Base-by-base conservation (phyloP, 1,284 basidiomycete species). In the Puccinia sorghi region DNA sequence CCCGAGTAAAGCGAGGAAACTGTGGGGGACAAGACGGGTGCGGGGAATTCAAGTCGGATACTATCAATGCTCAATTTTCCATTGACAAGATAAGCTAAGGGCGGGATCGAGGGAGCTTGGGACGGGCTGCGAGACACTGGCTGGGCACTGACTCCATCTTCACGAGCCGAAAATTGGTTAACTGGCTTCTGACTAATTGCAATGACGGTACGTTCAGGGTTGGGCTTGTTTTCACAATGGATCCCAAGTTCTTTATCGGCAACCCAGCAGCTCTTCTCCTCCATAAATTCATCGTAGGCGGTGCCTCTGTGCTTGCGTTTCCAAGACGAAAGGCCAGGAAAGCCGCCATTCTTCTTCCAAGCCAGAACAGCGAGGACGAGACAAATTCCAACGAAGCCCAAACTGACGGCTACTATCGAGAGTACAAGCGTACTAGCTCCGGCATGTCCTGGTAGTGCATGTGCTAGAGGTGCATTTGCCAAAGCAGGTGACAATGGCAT, bases 221-320 rank as follows among this genome's bases (percentile, higher is more conserved):
- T 56, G 2, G 37, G 66, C 63, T 39, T 77, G 63, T 43, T 67
- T 54, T 48, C 52, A 27, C 52, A 54, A 72, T 57, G 54, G 7
- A 72, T 56, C n/a, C 32, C 41, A 7, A 70, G 37, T 37, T 77
- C 70, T 1, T 66, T 77, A 17, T 79, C 69, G 17, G 64, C 54
- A 61, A 79, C 41, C 76, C 76, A 79, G 9, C 76, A 67, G 20
- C 50, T 79, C 50, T 71, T 67, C 56, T 79, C 69, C 43, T 79
- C 76, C 54, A 79, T 79, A 69, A 79, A 79, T 59, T 79, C 76
- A 57, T 79, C 76, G 64, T 72, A 79, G 4, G 76, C 76, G 48
- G 76, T 79, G 2, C 76, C 76, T 52, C 76, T 67, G 15, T 57
- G 54, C 48, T 71, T 79, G 22, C 69, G 54, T 39, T 63, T 72